Evolutionary conservation across 2,329 filamentous ascomycete species (phyloP).

Genomic region (Sclerotinia glacialis): DNA sequence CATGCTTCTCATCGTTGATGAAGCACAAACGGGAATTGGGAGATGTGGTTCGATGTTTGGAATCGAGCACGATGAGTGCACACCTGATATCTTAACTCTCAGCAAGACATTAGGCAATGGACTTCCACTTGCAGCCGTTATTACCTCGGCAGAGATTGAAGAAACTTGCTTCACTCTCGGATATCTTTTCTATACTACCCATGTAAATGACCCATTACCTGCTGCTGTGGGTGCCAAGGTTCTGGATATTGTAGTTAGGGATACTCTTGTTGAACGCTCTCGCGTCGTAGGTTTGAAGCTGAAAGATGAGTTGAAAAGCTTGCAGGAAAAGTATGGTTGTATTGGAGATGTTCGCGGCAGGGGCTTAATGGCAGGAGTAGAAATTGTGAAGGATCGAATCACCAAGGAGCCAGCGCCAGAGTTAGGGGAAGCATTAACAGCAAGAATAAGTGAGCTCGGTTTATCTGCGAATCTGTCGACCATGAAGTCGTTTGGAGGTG

Average conservation of each 20-base stretch:
- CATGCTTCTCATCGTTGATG: conserved; percentile 59
- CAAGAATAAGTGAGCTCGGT: conserved; percentile 50
- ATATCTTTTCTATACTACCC: conserved; percentile 59
- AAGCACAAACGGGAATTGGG: conserved; percentile 58
- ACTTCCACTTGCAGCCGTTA: conserved; percentile 56
- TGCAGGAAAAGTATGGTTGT: conserved; percentile 55
- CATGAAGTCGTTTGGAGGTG: conserved; percentile 53
- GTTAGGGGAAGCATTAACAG: conserved; percentile 48
- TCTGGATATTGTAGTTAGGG: conserved; percentile 57
- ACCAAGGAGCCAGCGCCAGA: conserved; percentile 48
- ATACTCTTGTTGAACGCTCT: conserved; percentile 50
- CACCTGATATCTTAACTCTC: conserved; percentile 59
- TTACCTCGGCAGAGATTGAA: conserved; percentile 54
- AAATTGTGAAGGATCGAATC: conserved; percentile 52
- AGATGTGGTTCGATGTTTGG: conserved; percentile 58
- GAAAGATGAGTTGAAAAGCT: conserved; percentile 46
- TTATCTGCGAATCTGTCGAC: conserved; percentile 57
- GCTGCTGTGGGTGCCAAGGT: conserved; percentile 60
- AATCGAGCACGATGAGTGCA: conserved; percentile 52
- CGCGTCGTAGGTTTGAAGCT: conserved; percentile 47
- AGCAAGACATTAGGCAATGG: conserved; percentile 62
- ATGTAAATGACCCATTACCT: conserved; percentile 60
- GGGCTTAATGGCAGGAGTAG: conserved; percentile 56
- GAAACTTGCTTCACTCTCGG: conserved; percentile 47
- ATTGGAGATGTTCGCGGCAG: conserved; percentile 60